Evolutionary conservation across 2,329 filamentous ascomycete species (phyloP).

Genomic region (Lomentospora prolificans): DNA sequence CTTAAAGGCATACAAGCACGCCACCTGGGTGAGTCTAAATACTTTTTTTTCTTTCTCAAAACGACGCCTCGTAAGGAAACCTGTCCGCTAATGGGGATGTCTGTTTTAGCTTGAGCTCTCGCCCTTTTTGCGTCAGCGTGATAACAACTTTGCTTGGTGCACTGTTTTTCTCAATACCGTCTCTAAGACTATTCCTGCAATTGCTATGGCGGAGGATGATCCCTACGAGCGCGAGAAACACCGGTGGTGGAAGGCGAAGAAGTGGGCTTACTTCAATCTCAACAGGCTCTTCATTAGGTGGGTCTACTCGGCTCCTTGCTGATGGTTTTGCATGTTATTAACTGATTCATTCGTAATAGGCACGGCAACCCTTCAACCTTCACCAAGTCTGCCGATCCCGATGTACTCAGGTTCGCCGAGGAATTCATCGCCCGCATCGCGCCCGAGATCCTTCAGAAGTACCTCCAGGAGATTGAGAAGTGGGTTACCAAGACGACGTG

Average conservation of each 20-base stretch:
- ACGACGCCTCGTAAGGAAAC: too few relatives aligned
- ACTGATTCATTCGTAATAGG: conserved; percentile 32
- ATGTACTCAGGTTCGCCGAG: conserved; percentile 71
- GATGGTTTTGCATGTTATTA: conserved; percentile 10
- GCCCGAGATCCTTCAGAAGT: conserved; percentile 91
- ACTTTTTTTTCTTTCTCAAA: background rate
- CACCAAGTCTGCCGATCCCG: conserved; percentile 56
- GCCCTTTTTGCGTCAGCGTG: conserved; percentile 63
- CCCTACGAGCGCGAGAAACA: conserved; percentile 80
- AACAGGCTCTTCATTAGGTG: conserved; percentile 91
- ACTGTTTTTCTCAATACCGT: conserved; percentile 88
- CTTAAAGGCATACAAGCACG: conserved; percentile 96
- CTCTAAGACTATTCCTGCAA: conserved; percentile 70
- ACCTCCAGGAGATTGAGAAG: conserved; percentile 89
- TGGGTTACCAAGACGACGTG: conserved; percentile 93
- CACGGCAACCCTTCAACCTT: conserved; percentile 81
- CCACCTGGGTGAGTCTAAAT: conserved; percentile 72
- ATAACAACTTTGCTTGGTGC: conserved; percentile 89
- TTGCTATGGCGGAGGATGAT: conserved; percentile 69
- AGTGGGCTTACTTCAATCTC: conserved; percentile 97
- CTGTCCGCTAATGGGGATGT: too few relatives aligned
- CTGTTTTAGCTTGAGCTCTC: conserved; percentile 69
- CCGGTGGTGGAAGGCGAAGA: conserved; percentile 99
- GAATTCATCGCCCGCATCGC: conserved; percentile 86
- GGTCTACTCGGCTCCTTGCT: conserved; percentile 13